phyloP scores from a whole-genome alignment of 208 protist species.

The Crithidia fasciculata region DNA sequence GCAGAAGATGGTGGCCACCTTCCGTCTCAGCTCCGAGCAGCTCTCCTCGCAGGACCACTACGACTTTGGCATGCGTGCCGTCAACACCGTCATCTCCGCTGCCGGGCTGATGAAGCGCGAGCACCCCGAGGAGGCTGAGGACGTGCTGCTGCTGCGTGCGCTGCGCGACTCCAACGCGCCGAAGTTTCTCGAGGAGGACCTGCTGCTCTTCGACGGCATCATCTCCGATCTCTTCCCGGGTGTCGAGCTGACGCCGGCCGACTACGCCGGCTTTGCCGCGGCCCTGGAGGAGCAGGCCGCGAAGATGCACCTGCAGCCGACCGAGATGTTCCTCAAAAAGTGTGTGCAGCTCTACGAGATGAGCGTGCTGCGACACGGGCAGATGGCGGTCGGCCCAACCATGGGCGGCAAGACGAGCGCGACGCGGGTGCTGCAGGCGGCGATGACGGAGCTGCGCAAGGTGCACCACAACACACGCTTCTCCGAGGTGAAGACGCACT shows the following conservation, averaged over 20 bases:
- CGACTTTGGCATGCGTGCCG: constrained; percentile 99
- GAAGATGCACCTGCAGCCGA: constrained; percentile 92
- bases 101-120: constrained; percentile 96
- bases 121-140: constrained; percentile 92
- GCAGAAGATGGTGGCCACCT: constrained; percentile 98
- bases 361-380: constrained; percentile 97
- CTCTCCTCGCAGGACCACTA: constrained; percentile 98
- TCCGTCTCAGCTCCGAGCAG: constrained; percentile 98
- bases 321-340: constrained; percentile 95
- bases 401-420: constrained; percentile 96
- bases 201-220: constrained; percentile 96
- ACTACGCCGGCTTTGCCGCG: constrained; percentile 93
- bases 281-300: constrained; percentile 73
- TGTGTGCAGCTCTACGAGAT: constrained; percentile 98
- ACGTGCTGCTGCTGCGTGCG: constrained; percentile 94
- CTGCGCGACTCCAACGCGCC: constrained; percentile 97
- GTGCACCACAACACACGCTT: constrained; percentile 81
- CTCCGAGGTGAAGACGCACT: constrained; percentile 86
- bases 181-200: constrained; percentile 96
- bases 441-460: constrained; percentile 85
- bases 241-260: constrained; percentile 81
- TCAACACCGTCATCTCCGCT: constrained; percentile 98
- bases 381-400: constrained; percentile 97
- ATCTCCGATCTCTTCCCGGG: constrained; percentile 98
- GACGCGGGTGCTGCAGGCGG: constrained; percentile 79